Evolutionary conservation across 2,329 filamentous ascomycete species (phyloP).

Genomic region (Ceratocystis ficicola): DNA sequence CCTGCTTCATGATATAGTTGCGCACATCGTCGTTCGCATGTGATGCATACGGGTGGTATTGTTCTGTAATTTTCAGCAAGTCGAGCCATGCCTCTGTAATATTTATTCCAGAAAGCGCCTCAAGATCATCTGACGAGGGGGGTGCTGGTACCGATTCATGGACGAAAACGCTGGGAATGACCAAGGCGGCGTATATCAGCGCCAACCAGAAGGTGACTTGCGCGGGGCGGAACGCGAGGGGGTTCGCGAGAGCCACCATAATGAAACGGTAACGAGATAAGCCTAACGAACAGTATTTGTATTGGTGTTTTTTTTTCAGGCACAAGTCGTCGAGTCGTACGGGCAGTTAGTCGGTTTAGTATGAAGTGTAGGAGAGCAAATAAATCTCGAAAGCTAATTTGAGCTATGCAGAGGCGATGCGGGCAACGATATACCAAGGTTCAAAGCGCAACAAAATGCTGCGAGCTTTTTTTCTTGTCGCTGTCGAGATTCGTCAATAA

Average conservation of each 20-base stretch:
- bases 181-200: slow-evolving; percentile 62
- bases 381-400: not conserved
- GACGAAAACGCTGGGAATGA: slow-evolving; percentile 58
- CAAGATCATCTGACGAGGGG: slow-evolving; percentile 43
- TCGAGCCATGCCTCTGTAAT: slow-evolving; percentile 79
- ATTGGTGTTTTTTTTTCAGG: not conserved
- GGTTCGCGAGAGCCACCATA: slow-evolving; percentile 32
- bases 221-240: slow-evolving; percentile 64
- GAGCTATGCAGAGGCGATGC: not conserved
- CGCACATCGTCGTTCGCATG: slow-evolving; percentile 69
- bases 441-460: not conserved
- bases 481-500: too few species aligned
- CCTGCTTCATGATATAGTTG: slow-evolving; percentile 58
- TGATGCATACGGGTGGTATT: slow-evolving; percentile 83
- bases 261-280: not conserved
- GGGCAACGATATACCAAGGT: not conserved
- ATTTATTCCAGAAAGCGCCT: slow-evolving; percentile 54
- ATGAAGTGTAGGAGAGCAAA: too few species aligned
- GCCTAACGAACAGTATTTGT: not conserved
- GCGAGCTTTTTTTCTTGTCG: not conserved
- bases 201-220: slow-evolving; percentile 73
- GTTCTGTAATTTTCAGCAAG: slow-evolving; percentile 58
- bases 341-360: not conserved
- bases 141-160: slow-evolving; percentile 58
- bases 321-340: not conserved